These are phyloP conservation scores for Papiliotrema terrestris DNA, from an alignment of 1,284 basidiomycete species.

Conservation along the genomic window DNA sequence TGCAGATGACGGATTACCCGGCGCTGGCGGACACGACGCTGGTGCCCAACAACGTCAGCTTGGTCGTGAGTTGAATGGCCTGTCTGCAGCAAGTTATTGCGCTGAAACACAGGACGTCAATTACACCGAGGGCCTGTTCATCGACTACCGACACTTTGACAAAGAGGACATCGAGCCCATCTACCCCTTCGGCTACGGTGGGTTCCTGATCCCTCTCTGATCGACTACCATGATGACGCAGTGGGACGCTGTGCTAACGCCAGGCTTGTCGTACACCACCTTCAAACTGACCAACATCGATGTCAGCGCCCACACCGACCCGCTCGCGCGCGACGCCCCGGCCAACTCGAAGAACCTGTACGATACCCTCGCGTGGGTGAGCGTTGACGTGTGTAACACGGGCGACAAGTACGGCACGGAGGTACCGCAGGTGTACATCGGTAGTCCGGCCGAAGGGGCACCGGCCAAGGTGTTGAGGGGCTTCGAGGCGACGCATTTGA, in stretches of 20 bases:
- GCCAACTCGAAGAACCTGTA: slow-evolving; percentile 12
- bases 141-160: slow-evolving; percentile 50
- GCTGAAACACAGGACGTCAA: slow-evolving; percentile 5
- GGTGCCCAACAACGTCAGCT: slow-evolving; percentile 5
- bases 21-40: slow-evolving; percentile 17
- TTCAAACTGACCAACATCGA: slow-evolving; percentile 34
- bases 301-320: slow-evolving; percentile 5
- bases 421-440: slow-evolving; percentile 45
- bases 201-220: background rate
- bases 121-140: slow-evolving; percentile 41
- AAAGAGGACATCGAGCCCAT: slow-evolving; percentile 44
- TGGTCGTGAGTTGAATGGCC: slow-evolving; percentile 5
- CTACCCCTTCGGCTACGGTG: slow-evolving; percentile 49
- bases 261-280: slow-evolving; percentile 41
- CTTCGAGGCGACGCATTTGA: slow-evolving; percentile 8
- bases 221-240: too few relatives aligned
- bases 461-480: slow-evolving; percentile 12
- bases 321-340: slow-evolving; percentile 12
- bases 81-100: too few relatives aligned
- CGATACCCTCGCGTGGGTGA: slow-evolving; percentile 27
- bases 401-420: slow-evolving; percentile 46
- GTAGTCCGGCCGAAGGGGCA: slow-evolving; percentile 10
- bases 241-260: too few relatives aligned
- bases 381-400: slow-evolving; percentile 47
- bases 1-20: slow-evolving; percentile 34